Evolutionary conservation across 2,329 filamentous ascomycete species (phyloP).

Genomic region (Colletotrichum destructivum): DNA sequence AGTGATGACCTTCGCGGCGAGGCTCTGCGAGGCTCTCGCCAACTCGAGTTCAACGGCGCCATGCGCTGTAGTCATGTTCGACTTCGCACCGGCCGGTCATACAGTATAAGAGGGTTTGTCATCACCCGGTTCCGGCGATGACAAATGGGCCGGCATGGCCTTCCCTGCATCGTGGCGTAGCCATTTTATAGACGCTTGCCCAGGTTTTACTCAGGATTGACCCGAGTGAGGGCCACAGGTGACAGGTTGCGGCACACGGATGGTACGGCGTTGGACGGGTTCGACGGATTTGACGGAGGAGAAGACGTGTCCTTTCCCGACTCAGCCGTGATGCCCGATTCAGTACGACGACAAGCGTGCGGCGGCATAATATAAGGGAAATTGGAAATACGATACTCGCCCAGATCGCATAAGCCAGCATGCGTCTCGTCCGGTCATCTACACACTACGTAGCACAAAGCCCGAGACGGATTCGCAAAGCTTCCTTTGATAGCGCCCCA

Average conservation of each 20-base stretch:
- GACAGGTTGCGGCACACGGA: neutral
- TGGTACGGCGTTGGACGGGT: neutral
- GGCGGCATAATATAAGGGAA: neutral
- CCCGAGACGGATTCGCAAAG: conserved; percentile 1
- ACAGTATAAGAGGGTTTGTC: neutral
- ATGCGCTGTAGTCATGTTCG: neutral
- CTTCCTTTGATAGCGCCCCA: conserved; percentile 1
- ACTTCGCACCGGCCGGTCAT: neutral
- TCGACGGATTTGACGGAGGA: no score
- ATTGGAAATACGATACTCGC: neutral
- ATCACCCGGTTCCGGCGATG: neutral
- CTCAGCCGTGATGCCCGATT: neutral
- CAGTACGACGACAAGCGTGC: neutral
- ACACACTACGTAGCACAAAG: conserved; percentile 1
- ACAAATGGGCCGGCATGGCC: neutral
- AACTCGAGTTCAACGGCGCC: neutral
- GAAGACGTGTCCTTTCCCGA: neutral
- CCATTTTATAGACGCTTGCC: neutral
- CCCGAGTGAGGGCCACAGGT: neutral
- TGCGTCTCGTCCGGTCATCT: conserved; percentile 6
- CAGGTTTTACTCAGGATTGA: neutral
- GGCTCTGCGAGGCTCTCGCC: neutral
- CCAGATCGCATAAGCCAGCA: neutral
- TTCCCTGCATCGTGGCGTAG: neutral
- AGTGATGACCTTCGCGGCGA: neutral